A percentile compares a stretch with the other conserved stretches of the same genome.
Conservation (phyloP, 306 rosid genomes). For the Gleditsia sinensis region DNA sequence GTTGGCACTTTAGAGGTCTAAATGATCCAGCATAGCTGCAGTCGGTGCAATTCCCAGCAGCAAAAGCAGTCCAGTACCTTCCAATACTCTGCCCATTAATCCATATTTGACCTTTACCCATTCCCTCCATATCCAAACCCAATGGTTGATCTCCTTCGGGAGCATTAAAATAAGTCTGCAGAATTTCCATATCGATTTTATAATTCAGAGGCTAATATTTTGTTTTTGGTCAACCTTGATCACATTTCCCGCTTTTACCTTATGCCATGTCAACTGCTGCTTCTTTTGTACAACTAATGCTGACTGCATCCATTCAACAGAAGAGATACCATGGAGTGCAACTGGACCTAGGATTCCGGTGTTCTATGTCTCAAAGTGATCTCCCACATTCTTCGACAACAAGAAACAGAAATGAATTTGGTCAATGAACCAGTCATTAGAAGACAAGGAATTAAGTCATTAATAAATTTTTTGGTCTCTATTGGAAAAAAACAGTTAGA, state of each 20-base stretch:
- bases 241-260: slow-evolving; percentile 46
- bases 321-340: slow-evolving; percentile 64
- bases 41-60: slow-evolving; percentile 66
- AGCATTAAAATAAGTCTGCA: slow-evolving; percentile 66
- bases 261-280: slow-evolving; percentile 89
- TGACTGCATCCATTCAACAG: slow-evolving; percentile 72
- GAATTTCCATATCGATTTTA: slow-evolving; percentile 13
- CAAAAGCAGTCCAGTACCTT: slow-evolving; percentile 88
- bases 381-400: slow-evolving; percentile 73
- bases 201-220: not conserved
- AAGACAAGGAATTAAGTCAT: not conserved
- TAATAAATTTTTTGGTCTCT: not conserved
- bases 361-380: slow-evolving; percentile 77
- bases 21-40: slow-evolving; percentile 74
- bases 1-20: slow-evolving; percentile 78
- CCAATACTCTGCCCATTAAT: slow-evolving; percentile 86
- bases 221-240: not conserved
- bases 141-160: slow-evolving; percentile 79
- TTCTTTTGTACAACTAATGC: slow-evolving; percentile 60
- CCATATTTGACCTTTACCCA: slow-evolving; percentile 95
- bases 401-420: slow-evolving; percentile 3
- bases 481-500: not conserved
- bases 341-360: slow-evolving; percentile 92
- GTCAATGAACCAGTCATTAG: not conserved
- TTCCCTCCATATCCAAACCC: slow-evolving; percentile 84